Evolutionary conservation across 306 rosid species (phyloP), one percentile per base, ranked within the genome.

Genomic region (Prunus mume): DNA sequence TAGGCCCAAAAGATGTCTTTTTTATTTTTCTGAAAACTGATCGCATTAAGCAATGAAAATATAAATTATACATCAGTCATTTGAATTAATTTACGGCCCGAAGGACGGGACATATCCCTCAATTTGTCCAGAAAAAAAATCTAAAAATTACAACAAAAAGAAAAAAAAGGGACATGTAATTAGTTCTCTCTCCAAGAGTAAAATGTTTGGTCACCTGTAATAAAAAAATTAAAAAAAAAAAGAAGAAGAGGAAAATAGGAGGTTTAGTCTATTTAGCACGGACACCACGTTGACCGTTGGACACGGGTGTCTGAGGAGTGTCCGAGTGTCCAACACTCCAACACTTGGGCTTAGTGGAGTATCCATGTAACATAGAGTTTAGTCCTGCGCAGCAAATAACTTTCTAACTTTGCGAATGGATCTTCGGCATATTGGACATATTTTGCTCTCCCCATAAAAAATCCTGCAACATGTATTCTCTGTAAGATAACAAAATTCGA

Each of bases 391-490:
- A 43, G 81, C 65, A 47, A 78, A 79, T 64, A 76, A 64, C 58
- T 72, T 83, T 76, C 84, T 67, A 6, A 83, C 81, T 72, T 67
- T 83, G 27, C 87, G 56, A 17, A 83, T 83, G 45, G 47, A 28
- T 72, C 87, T 83, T 66, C 87, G 50, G 32, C 84, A 83, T 9
- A 83, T 76, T 3, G 87, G 87, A 30, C 87, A 83, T 15, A 78
- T 79, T 73, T 77, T 83, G 72, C 15, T 72, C 19, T 83, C 87
- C 22, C 65, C 87, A 20, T 79, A 12, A 51, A 79, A 83, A 38
- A 83, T 83, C 79, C 87, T 83, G 81, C 76, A 43, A 74, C 10
- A 69, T 7, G 3, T 27, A 18, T 1, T 20, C n/a, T 65, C 20
- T 22, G 41, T 50, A 1, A 32, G 68, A 27, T 20, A 54, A 24